These are phyloP conservation scores for Trametes punicea DNA, from an alignment of 768 basidiomycete genomes.

Conservation along the genomic window DNA sequence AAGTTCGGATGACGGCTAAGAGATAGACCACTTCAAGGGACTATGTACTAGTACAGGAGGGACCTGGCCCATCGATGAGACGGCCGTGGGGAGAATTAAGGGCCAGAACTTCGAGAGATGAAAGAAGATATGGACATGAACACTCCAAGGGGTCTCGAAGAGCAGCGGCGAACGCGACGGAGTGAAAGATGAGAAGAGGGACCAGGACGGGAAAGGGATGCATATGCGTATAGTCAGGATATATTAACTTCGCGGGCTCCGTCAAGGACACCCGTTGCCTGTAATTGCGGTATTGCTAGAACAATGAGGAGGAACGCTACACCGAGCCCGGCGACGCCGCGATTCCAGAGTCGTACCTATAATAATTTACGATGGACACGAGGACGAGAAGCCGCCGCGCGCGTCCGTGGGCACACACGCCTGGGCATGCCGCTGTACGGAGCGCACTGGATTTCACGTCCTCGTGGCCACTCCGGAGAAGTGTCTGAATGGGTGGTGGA, in stretches of 20 bases:
- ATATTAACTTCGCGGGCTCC: conserved; percentile 16
- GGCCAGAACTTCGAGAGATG: not conserved
- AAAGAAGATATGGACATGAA: not conserved
- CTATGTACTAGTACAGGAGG: conserved; percentile 10
- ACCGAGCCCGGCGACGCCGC: conserved; percentile 9
- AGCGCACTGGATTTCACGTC: not conserved
- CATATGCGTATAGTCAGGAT: conserved; percentile 17
- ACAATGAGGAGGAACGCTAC: not conserved
- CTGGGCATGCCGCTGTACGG: not conserved
- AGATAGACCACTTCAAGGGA: too few relatives aligned
- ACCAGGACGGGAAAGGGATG: not conserved
- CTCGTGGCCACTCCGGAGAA: not conserved
- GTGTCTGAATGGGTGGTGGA: not conserved
- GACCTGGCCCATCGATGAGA: not conserved
- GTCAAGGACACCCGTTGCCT: conserved; percentile 5
- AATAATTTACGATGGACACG: conserved; percentile 4
- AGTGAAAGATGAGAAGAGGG: not conserved
- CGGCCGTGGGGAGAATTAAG: not conserved
- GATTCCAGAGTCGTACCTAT: not conserved
- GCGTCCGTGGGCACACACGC: conserved; percentile 6
- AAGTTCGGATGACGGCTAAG: too few relatives aligned
- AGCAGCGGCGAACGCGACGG: not conserved
- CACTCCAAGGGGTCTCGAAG: not conserved
- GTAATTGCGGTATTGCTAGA: not conserved
- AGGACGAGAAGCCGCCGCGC: conserved; percentile 1